These are phyloP conservation scores for Trichoderma atrobrunneum DNA, from an alignment of 2,329 filamentous ascomycete genomes.

Conservation along the genomic window DNA sequence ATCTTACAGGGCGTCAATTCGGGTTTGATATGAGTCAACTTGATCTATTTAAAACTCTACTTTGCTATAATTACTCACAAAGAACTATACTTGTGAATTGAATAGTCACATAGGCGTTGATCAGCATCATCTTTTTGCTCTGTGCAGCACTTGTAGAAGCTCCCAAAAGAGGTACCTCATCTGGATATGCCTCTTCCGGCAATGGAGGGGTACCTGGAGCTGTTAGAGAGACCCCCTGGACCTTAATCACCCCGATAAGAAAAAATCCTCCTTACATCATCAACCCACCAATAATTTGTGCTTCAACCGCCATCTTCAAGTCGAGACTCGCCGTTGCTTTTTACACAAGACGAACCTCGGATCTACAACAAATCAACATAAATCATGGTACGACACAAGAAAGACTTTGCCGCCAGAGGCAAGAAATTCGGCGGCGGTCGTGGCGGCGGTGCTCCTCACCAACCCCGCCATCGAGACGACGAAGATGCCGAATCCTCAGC, in stretches of 20 bases:
- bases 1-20: background rate
- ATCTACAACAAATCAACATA: background rate
- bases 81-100: background rate
- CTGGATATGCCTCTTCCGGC: background rate
- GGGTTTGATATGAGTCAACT: background rate
- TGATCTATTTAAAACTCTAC: background rate
- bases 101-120: background rate
- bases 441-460: slow-evolving; percentile 49
- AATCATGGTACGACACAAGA: slow-evolving; percentile 91
- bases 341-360: background rate
- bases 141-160: background rate
- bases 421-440: slow-evolving; percentile 64
- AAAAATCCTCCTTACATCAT: slow-evolving; percentile 7
- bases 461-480: slow-evolving; percentile 48
- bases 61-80: background rate
- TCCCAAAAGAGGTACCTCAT: background rate
- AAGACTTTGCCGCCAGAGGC: slow-evolving; percentile 72
- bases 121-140: background rate
- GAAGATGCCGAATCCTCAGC: slow-evolving; percentile 33
- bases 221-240: background rate
- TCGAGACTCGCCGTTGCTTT: background rate
- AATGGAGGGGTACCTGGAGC: background rate
- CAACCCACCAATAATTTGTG: background rate
- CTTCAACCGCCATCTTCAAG: background rate
- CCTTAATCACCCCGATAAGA: background rate